These are phyloP conservation scores for Penicillium occitanis DNA, from an alignment of 2,329 filamentous ascomycete genomes.

Conservation along the genomic window DNA sequence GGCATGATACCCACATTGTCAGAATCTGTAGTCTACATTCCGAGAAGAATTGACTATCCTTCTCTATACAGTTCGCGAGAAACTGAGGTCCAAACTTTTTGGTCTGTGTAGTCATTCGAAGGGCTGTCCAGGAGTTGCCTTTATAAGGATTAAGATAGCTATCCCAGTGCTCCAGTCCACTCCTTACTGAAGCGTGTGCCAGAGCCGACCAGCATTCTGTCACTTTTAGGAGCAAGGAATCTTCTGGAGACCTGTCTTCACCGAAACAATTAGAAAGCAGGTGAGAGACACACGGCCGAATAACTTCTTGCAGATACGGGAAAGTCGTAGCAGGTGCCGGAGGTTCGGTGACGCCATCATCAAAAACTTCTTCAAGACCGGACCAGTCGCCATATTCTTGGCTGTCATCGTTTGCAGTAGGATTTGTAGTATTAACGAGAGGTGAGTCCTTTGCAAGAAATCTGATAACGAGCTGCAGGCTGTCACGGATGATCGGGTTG, in stretches of 20 bases:
- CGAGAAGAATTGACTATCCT: slow-evolving; percentile 41
- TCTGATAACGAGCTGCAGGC: slow-evolving; percentile 49
- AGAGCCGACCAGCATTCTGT: slow-evolving; percentile 58
- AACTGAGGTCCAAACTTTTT: slow-evolving; percentile 50
- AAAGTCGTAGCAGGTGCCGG: slow-evolving; percentile 29
- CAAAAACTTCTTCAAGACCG: slow-evolving; percentile 51
- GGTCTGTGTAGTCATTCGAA: slow-evolving; percentile 49
- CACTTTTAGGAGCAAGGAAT: slow-evolving; percentile 52
- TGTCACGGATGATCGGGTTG: slow-evolving; percentile 50
- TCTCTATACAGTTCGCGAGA: slow-evolving; percentile 46
- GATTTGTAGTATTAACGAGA: slow-evolving; percentile 23
- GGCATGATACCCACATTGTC: slow-evolving; percentile 54
- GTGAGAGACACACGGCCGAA: slow-evolving; percentile 53
- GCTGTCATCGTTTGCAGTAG: slow-evolving; percentile 56
- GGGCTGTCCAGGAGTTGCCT: slow-evolving; percentile 49
- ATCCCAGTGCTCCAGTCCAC: slow-evolving; percentile 53
- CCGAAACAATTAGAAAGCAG: slow-evolving; percentile 63
- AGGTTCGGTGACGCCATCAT: slow-evolving; percentile 36
- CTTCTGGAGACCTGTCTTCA: slow-evolving; percentile 56
- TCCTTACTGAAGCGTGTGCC: slow-evolving; percentile 49
- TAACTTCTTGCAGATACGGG: slow-evolving; percentile 40
- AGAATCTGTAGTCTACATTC: slow-evolving; percentile 52
- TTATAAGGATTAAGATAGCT: slow-evolving; percentile 58
- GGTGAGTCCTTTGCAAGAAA: slow-evolving; percentile 39
- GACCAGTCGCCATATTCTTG: slow-evolving; percentile 64